Percentiles rank a stretch among this genome's conserved stretches.
Conservation (phyloP, 306 rosid genomes). For the Trifolium pratense region DNA sequence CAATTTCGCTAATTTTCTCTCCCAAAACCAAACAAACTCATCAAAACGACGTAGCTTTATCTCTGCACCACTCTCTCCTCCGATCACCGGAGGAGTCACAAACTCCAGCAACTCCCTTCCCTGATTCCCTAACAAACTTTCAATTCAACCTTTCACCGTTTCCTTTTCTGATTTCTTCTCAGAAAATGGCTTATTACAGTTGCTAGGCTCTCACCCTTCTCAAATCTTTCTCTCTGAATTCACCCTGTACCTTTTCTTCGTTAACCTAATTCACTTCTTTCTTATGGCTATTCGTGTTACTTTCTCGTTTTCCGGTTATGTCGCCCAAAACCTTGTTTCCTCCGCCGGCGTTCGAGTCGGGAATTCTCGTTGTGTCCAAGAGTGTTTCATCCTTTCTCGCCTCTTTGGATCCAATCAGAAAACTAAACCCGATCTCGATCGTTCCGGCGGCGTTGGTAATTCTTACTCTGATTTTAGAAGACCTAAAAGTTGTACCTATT, state of each 20-base stretch:
- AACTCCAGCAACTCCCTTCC: slow-evolving; percentile 30
- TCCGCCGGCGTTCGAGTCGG: slow-evolving; percentile 65
- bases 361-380: slow-evolving; percentile 61
- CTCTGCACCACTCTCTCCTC: background rate
- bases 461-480: slow-evolving; percentile 42
- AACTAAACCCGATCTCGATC: slow-evolving; percentile 47
- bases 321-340: slow-evolving; percentile 78
- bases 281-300: slow-evolving; percentile 85
- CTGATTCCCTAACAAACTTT: background rate
- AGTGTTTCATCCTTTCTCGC: slow-evolving; percentile 71
- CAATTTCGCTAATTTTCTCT: background rate
- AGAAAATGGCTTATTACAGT: slow-evolving; percentile 44
- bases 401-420: slow-evolving; percentile 60
- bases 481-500: slow-evolving; percentile 40
- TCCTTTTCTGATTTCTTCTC: slow-evolving; percentile 41
- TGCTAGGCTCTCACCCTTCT: slow-evolving; percentile 52
- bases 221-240: slow-evolving; percentile 33
- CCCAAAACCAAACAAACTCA: background rate
- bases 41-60: background rate
- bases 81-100: slow-evolving; percentile 8
- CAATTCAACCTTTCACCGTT: slow-evolving; percentile 49
- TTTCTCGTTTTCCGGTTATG: slow-evolving; percentile 74
- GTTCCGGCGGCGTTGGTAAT: slow-evolving; percentile 50
- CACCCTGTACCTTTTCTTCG: slow-evolving; percentile 56
- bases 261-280: slow-evolving; percentile 40